Evolutionary conservation across 2,329 filamentous ascomycete genomes (phyloP).

Genomic region (Sporothrix variecibatus): DNA sequence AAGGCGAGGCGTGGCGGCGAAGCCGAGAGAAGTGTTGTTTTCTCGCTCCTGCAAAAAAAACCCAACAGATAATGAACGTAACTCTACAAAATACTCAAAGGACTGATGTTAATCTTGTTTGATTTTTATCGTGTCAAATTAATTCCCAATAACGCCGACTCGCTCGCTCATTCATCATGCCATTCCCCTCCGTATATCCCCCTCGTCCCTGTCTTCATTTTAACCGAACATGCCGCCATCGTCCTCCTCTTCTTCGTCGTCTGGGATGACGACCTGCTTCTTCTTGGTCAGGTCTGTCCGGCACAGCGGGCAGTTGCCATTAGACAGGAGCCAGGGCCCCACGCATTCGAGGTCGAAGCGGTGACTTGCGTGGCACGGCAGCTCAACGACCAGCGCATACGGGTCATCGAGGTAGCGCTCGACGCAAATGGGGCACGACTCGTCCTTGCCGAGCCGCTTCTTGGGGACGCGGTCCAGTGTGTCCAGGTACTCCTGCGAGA

Average conservation of each 20-base stretch:
- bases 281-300: constrained; percentile 61
- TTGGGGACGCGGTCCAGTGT: constrained; percentile 58
- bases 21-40: not conserved
- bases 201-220: not conserved
- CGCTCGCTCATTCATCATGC: constrained; percentile 7
- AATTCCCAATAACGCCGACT: constrained; percentile 2
- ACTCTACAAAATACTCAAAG: not conserved
- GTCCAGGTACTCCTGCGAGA: constrained; percentile 62
- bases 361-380: constrained; percentile 62
- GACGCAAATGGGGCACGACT: constrained; percentile 64
- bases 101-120: not conserved
- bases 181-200: not conserved
- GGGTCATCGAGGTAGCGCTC: constrained; percentile 62
- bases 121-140: not conserved
- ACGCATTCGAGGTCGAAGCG: constrained; percentile 69
- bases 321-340: constrained; percentile 63
- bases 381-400: constrained; percentile 64
- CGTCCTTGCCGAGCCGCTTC: constrained; percentile 52
- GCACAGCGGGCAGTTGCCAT: constrained; percentile 66
- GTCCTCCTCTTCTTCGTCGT: constrained; percentile 54
- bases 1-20: no score
- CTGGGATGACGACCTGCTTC: constrained; percentile 48
- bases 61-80: not conserved
- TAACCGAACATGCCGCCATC: constrained; percentile 42
- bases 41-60: not conserved